These are phyloP conservation scores for Apiospora malaysiana DNA, from an alignment of 2,329 filamentous ascomycete genomes.

Conservation along the genomic window DNA sequence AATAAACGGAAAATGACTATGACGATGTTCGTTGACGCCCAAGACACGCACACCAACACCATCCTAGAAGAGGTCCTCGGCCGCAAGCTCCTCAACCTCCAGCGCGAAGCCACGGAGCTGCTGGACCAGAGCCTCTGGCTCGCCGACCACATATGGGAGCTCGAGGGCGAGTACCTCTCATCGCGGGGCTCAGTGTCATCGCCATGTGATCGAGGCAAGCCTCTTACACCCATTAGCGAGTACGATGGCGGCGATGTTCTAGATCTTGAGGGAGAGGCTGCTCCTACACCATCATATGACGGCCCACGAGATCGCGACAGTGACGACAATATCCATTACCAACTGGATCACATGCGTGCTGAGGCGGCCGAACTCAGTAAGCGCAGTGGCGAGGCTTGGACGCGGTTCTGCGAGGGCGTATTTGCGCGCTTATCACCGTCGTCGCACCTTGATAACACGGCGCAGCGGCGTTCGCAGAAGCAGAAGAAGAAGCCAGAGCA, in stretches of 20 bases:
- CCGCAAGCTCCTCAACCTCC: conserved; percentile 1
- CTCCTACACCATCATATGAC: not conserved
- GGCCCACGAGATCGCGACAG: not conserved
- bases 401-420: conserved; percentile 2
- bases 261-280: not conserved
- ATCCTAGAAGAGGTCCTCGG: conserved; percentile 13
- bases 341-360: not conserved
- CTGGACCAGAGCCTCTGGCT: conserved; percentile 17
- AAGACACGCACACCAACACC: not conserved
- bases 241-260: not conserved
- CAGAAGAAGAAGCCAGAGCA: too few species aligned
- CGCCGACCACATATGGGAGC: conserved; percentile 18
- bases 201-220: not conserved
- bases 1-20: not conserved
- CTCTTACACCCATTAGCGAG: not conserved
- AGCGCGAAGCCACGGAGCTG: conserved; percentile 18
- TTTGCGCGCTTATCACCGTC: not conserved
- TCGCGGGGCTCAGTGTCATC: not conserved
- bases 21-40: not conserved
- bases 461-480: not conserved
- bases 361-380: not conserved
- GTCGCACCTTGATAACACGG: not conserved
- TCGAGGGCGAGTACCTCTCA: conserved; percentile 3
- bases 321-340: not conserved
- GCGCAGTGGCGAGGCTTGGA: conserved; percentile 8